phyloP scores from a whole-genome alignment of 164 flowering plant species.

The Amborella trichopoda region DNA sequence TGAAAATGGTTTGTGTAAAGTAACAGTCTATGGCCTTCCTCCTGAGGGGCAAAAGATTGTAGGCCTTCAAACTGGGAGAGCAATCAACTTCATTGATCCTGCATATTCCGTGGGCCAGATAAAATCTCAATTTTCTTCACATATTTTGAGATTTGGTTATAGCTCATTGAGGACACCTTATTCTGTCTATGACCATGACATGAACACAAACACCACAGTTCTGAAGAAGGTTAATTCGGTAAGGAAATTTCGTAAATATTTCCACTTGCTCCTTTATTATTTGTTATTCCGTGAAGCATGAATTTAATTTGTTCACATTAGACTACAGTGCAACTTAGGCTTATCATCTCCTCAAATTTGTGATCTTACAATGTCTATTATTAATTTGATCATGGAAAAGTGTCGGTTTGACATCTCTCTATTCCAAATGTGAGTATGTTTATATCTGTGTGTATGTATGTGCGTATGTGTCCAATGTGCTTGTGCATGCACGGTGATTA shows the following conservation, averaged over 20 bases:
- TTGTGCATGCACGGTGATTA: too few species aligned
- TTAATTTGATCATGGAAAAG: too few species aligned
- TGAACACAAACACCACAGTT: slow-evolving; percentile 62
- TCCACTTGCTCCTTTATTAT: not conserved
- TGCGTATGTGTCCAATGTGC: too few species aligned
- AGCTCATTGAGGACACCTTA: slow-evolving; percentile 82
- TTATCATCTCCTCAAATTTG: too few species aligned
- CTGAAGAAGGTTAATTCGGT: slow-evolving; percentile 66
- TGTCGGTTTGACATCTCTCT: too few species aligned
- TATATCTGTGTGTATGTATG: too few species aligned
- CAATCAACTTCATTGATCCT: slow-evolving; percentile 69
- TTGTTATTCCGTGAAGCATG: not conserved
- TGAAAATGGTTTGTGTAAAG: slow-evolving; percentile 61
- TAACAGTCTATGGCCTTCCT: slow-evolving; percentile 56
- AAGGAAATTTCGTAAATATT: slow-evolving; percentile 42
- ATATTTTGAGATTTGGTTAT: slow-evolving; percentile 53
- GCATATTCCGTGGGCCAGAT: slow-evolving; percentile 42
- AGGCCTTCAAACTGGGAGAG: slow-evolving; percentile 46
- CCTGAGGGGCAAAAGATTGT: slow-evolving; percentile 43
- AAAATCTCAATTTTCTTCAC: slow-evolving; percentile 55
- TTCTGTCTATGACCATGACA: slow-evolving; percentile 80
- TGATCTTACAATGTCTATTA: too few species aligned
- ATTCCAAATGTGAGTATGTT: too few species aligned
- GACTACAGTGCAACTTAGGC: too few species aligned
- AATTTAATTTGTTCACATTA: too few species aligned